A percentile compares a stretch with the other conserved stretches of the same genome.
Conservation (phyloP, 306 rosid genomes). For the Rosa persica region DNA sequence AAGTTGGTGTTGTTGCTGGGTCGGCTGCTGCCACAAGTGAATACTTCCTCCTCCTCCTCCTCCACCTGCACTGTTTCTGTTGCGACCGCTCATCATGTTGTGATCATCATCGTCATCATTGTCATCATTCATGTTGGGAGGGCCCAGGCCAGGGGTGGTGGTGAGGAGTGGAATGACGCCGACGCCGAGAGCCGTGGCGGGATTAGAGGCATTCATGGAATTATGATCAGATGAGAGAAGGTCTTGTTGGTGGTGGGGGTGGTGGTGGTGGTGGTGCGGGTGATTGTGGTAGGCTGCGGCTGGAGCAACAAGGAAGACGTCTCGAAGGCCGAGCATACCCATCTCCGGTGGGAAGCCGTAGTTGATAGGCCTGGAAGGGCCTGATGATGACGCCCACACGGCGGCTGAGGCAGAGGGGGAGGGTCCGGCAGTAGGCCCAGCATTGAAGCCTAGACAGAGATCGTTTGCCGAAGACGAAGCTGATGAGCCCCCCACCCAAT, state of each 20-base stretch:
- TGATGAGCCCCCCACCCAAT: constrained; percentile 56
- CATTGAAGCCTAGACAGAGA: constrained; percentile 93
- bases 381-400: constrained; percentile 24
- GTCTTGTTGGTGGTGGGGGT: constrained; percentile 27
- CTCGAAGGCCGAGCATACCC: constrained; percentile 74
- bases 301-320: constrained; percentile 72
- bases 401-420: constrained; percentile 35
- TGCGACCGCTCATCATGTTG: constrained; percentile 6
- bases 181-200: constrained; percentile 80
- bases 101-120: neutral
- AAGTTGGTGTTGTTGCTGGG: constrained; percentile 27
- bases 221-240: constrained; percentile 29
- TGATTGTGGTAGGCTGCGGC: constrained; percentile 50
- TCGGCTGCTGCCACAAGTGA: constrained; percentile 75
- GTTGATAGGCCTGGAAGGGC: constrained; percentile 41
- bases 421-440: constrained; percentile 61
- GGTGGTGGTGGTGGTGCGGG: constrained; percentile 32
- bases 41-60: constrained; percentile 33
- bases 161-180: constrained; percentile 79
- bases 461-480: constrained; percentile 54
- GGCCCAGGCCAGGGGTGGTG: constrained; percentile 46
- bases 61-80: neutral
- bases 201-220: constrained; percentile 43
- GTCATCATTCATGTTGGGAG: constrained; percentile 1
- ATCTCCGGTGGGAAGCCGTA: constrained; percentile 60